Evolutionary conservation across 768 basidiomycete species (phyloP).

Genomic region (Dentipellis sp.): DNA sequence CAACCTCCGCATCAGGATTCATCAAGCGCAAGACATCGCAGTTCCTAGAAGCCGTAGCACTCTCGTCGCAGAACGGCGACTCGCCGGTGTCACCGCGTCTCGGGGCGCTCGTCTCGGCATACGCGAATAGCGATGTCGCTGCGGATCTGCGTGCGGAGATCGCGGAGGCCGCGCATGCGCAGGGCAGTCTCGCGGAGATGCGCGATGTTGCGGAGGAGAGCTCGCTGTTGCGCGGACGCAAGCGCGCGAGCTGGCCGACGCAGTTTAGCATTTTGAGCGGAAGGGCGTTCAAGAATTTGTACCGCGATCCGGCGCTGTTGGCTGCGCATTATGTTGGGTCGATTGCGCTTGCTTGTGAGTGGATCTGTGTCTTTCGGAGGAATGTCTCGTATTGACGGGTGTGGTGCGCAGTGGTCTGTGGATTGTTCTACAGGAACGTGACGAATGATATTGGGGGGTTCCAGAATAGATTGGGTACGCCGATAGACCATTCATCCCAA

Average conservation of each 20-base stretch:
- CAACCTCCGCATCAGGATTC: slow-evolving; percentile 29
- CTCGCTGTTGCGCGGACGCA: slow-evolving; percentile 54
- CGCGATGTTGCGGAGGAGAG: slow-evolving; percentile 68
- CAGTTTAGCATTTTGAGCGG: slow-evolving; percentile 95
- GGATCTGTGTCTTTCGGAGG: not conserved
- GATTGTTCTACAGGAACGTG: slow-evolving; percentile 86
- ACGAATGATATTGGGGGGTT: slow-evolving; percentile 94
- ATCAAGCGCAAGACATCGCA: slow-evolving; percentile 70
- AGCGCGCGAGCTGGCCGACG: slow-evolving; percentile 78
- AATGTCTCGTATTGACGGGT: slow-evolving; percentile 3
- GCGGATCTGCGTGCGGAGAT: slow-evolving; percentile 54
- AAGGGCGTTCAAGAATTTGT: slow-evolving; percentile 95
- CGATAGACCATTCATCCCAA: not conserved
- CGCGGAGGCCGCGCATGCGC: slow-evolving; percentile 27
- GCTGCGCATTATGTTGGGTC: slow-evolving; percentile 85
- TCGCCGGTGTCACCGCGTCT: slow-evolving; percentile 47
- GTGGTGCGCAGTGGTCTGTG: slow-evolving; percentile 61
- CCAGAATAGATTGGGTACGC: slow-evolving; percentile 84
- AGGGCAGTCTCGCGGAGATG: slow-evolving; percentile 31
- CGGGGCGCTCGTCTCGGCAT: slow-evolving; percentile 62
- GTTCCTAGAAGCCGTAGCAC: slow-evolving; percentile 48
- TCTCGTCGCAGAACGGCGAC: slow-evolving; percentile 23
- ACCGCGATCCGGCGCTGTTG: slow-evolving; percentile 88
- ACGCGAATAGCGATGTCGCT: slow-evolving; percentile 58
- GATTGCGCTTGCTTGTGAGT: slow-evolving; percentile 74